Base-by-base conservation (phyloP, 2,329 filamentous ascomycete species). In the Pleomassaria siparia region DNA sequence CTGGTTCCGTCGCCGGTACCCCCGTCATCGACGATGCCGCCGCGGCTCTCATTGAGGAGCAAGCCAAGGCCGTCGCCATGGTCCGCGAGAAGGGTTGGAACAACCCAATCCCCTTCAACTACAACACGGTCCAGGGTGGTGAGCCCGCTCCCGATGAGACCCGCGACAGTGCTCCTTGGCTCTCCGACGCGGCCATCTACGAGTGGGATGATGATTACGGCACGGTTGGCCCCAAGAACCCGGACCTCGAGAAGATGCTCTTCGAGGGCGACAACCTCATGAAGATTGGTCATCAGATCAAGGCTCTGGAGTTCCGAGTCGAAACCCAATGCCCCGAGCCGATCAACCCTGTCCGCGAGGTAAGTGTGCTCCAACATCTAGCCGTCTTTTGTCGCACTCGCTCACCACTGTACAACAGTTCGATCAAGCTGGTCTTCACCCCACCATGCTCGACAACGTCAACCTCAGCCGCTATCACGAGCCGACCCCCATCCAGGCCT, bases 401-500 rank as follows among this genome's bases (percentile, higher is more conserved):
- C 6, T 20, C 16, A 28, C 15, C 8, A 3, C 13, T 41, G 26
- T 10, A 12, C 18, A 24, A 36, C 44, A 68, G 67, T 97, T 96
- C 67, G 76, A 85, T 1, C 79, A 88, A 48, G 89, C 89, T 18
- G 91, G 89, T 2, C 77, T 99, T 12, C 94, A 99, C 61, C 94
- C 94, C 0, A 80, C 84, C 22, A 87, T 97, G 80, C 67, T 86
- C 1, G 78, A 86, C 54, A 99, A 97, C 56, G 80, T 96, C 32
- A 66, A 82, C 50, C 77, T 91, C 2, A 85, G 84, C 51, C 80
- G 84, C 1, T 97, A 95, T n/a, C 64, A 68, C 74, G 0, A 63
- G 73, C 90, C 91, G 0, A 97, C 94, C 0, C 89, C 91, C 0
- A 94, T 99, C 29, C 94, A 99, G 67, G 82, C 83, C 16, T 96